Evolutionary conservation across 225 moss, liverwort and hornwort genomes (phyloP).

Genomic region (Straminergon stramineum): DNA sequence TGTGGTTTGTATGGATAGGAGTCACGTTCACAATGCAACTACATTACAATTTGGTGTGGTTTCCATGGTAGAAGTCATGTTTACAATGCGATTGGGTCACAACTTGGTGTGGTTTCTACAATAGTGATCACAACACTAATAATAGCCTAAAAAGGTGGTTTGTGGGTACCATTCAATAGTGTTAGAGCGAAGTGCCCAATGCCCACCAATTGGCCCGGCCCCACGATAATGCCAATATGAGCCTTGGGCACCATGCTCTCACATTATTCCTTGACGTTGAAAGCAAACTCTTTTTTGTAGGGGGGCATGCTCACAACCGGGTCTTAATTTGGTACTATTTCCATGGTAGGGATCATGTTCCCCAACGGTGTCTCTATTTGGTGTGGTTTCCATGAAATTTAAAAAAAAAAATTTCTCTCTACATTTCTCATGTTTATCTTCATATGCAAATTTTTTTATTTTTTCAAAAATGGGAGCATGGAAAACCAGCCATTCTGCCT

Average conservation of each 20-base stretch:
- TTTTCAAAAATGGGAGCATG: too few relatives aligned
- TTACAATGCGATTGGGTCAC: fast-evolving
- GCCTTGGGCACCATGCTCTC: fast-evolving
- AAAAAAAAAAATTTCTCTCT: too few relatives aligned
- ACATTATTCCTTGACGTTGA: neutral
- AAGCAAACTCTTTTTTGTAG: neutral
- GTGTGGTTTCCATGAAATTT: neutral
- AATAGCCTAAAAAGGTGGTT: neutral
- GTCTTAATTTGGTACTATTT: too few relatives aligned
- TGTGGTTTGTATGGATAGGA: neutral
- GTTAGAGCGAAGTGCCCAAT: fast-evolving
- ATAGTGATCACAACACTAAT: neutral
- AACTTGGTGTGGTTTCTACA: neutral
- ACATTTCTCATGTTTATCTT: too few relatives aligned
- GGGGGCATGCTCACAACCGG: neutral
- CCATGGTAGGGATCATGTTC: too few relatives aligned
- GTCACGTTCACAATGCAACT: too few relatives aligned
- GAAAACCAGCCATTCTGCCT: too few relatives aligned
- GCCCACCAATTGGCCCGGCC: too few relatives aligned
- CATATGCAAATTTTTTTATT: too few relatives aligned
- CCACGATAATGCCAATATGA: too few relatives aligned
- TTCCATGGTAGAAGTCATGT: neutral
- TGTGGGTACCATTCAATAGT: neutral
- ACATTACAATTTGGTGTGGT: too few relatives aligned
- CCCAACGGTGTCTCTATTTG: neutral